A percentile compares a stretch with the other conserved stretches of the same genome.
These are phyloP conservation scores for Colletotrichum destructivum DNA, from an alignment of 2,329 filamentous ascomycete genomes.

Conservation along the genomic window DNA sequence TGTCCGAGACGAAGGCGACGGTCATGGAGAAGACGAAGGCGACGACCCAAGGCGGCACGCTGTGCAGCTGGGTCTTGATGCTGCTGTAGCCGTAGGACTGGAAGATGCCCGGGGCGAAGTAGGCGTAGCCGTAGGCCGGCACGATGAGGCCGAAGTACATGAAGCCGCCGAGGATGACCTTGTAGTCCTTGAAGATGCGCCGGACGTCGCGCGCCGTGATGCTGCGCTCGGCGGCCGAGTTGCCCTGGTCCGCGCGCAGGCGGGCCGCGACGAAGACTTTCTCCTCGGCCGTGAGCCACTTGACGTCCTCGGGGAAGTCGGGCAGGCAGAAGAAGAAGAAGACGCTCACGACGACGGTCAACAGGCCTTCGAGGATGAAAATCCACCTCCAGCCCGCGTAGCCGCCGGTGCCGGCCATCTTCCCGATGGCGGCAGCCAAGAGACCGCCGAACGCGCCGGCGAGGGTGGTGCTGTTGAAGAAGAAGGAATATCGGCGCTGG, in stretches of 20 bases:
- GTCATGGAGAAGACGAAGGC: constrained; percentile 86
- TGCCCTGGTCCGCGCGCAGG: constrained; percentile 78
- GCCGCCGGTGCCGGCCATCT: constrained; percentile 80
- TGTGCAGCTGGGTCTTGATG: constrained; percentile 71
- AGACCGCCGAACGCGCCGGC: constrained; percentile 47
- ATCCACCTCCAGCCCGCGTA: constrained; percentile 87
- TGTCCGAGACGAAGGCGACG: constrained; percentile 81
- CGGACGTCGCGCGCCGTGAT: constrained; percentile 73
- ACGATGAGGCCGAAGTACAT: constrained; percentile 89
- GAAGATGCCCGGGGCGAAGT: constrained; percentile 83
- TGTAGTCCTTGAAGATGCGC: constrained; percentile 79
- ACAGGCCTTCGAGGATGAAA: constrained; percentile 82
- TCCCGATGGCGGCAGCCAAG: constrained; percentile 61
- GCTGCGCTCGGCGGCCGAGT: constrained; percentile 73
- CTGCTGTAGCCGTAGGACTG: constrained; percentile 73
- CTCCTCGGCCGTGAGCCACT: constrained; percentile 81
- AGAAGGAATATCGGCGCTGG: constrained; percentile 93
- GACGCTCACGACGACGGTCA: constrained; percentile 74
- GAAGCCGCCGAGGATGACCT: constrained; percentile 80
- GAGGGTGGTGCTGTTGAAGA: constrained; percentile 84
- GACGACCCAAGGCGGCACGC: constrained; percentile 73
- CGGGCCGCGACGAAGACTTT: constrained; percentile 76
- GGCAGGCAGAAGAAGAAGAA: constrained; percentile 79
- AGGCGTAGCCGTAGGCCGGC: constrained; percentile 83
- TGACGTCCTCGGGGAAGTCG: constrained; percentile 81